phyloP scores from a whole-genome alignment of 1,284 basidiomycete genomes.

The Ustilago curta region DNA sequence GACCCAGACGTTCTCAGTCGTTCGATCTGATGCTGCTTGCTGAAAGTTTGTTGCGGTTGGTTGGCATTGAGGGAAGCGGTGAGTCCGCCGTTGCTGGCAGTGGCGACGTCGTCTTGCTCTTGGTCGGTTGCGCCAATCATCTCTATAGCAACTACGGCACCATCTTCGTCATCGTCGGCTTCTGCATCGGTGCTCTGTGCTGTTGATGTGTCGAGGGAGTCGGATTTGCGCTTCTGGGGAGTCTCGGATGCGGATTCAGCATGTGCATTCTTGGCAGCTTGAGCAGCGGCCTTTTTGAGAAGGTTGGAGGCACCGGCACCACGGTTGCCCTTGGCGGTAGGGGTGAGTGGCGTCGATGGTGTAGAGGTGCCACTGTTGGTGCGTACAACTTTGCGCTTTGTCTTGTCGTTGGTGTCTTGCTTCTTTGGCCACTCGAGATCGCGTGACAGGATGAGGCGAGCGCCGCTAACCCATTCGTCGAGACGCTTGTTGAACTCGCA shows the following conservation, averaged over 20 bases:
- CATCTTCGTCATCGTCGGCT: conserved; percentile 67
- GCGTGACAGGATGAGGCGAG: conserved; percentile 82
- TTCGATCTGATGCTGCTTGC: conserved; percentile 98
- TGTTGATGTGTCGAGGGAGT: conserved; percentile 73
- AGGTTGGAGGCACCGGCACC: conserved; percentile 71
- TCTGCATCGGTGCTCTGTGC: conserved; percentile 65
- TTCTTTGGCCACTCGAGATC: conserved; percentile 90
- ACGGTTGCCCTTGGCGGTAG: conserved; percentile 41
- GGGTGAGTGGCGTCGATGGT: conserved; percentile 46
- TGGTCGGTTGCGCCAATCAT: conserved; percentile 69
- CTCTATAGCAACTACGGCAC: conserved; percentile 71
- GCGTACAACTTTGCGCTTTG: conserved; percentile 66
- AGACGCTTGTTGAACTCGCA: conserved; percentile 75
- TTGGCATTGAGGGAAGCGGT: conserved; percentile 72
- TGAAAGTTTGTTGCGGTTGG: conserved; percentile 73
- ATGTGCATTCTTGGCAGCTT: conserved; percentile 72
- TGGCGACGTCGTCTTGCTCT: conserved; percentile 55
- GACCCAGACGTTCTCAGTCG: conserved; percentile 96
- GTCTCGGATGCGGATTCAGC: conserved; percentile 71
- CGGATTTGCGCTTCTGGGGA: conserved; percentile 77
- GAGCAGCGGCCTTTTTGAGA: conserved; percentile 81
- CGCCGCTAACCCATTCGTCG: conserved; percentile 96
- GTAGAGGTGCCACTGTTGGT: conserved; percentile 43
- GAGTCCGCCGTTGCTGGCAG: conserved; percentile 68
- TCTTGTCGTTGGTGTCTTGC: conserved; percentile 73